Percentiles rank a stretch among this genome's conserved stretches.
Conservation (phyloP, 208 protist genomes). For the Endotrypanum monterogeii region DNA sequence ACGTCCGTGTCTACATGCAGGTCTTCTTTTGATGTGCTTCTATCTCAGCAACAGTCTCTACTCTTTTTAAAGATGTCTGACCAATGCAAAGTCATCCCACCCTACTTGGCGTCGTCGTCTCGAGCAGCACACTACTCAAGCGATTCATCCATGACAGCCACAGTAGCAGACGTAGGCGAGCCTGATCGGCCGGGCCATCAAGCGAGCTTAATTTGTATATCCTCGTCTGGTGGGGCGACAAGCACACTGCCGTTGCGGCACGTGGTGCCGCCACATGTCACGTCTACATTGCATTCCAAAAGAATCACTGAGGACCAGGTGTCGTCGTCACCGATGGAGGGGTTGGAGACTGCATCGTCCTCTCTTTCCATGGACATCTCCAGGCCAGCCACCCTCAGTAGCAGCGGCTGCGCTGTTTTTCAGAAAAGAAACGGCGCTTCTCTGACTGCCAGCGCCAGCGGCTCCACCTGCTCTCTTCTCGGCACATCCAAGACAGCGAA, state of each 20-base stretch:
- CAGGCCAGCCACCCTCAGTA: background rate
- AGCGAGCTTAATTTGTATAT: background rate
- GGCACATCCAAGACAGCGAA: conserved; percentile 4
- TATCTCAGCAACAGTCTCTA: background rate
- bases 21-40: background rate
- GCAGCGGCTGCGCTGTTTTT: background rate
- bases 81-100: background rate
- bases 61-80: background rate
- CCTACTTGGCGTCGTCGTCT: background rate
- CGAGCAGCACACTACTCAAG: background rate
- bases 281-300: background rate
- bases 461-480: background rate
- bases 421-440: background rate
- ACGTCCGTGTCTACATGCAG: background rate
- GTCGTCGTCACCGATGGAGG: too few species aligned
- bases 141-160: background rate
- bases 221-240: conserved; percentile 8
- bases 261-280: conserved; percentile 13
- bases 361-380: background rate
- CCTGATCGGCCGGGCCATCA: background rate
- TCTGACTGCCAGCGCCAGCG: background rate
- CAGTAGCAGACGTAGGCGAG: background rate
- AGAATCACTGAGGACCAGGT: background rate
- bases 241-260: conserved; percentile 10
- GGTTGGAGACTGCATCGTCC: background rate